A percentile compares a stretch with the other conserved stretches of the same genome.
Conservation (phyloP, 345 rosid species). For the Cardiospermum halicacabum region DNA sequence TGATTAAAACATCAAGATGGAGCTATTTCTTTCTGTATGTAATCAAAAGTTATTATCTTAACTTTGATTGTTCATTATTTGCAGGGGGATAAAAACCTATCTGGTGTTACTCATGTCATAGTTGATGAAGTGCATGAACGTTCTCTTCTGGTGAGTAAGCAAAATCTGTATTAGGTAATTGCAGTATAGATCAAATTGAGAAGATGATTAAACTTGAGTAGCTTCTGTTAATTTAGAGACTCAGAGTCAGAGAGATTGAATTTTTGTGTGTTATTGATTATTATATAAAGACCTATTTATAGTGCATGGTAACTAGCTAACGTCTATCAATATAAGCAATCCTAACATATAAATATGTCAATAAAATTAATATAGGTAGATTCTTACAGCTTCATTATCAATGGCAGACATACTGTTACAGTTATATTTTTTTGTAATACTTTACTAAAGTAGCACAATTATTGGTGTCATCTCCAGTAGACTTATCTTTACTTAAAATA, state of each 20-base stretch:
- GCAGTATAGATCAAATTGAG: background rate
- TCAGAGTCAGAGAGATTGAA: no score
- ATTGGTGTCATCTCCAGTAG: background rate
- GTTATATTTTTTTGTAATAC: background rate
- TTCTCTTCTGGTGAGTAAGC: constrained; percentile 70
- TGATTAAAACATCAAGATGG: background rate
- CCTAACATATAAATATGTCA: no score
- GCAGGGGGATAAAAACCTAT: constrained; percentile 75
- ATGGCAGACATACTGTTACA: background rate
- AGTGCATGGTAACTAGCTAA: no score
- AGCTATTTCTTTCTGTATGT: background rate
- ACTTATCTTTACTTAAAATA: background rate
- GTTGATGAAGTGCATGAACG: constrained; percentile 99
- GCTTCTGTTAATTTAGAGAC: no score
- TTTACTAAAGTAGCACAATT: background rate
- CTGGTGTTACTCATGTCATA: constrained; percentile 71
- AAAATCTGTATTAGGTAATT: constrained; percentile 10
- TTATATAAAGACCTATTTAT: no score
- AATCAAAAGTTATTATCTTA: background rate
- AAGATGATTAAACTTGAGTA: background rate
- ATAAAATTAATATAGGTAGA: no score
- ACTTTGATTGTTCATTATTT: constrained; percentile 2
- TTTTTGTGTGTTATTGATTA: no score
- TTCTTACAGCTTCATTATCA: background rate
- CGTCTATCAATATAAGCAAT: no score